A percentile compares a stretch with the other conserved stretches of the same genome.
phyloP scores from a whole-genome alignment of 495 filamentous ascomycete genomes.

The Cladorrhinum samala region DNA sequence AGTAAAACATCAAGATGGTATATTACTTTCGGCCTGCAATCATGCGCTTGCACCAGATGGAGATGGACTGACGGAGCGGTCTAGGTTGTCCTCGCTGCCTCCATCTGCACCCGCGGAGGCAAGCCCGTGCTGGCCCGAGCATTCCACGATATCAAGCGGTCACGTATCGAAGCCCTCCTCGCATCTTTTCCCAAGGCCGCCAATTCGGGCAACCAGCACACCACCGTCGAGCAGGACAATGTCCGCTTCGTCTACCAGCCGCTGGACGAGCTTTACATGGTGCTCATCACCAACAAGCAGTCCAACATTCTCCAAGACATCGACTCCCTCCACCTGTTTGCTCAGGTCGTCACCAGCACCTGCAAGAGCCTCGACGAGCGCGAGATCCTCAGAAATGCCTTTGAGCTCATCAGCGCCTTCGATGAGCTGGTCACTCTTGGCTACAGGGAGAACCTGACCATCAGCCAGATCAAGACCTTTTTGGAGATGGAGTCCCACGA shows the following conservation, averaged over 20 bases:
- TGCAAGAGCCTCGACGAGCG: conserved; percentile 95
- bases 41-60: too few relatives aligned
- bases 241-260: conserved; percentile 99
- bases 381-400: conserved; percentile 90
- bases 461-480: conserved; percentile 97
- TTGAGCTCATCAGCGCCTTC: conserved; percentile 90
- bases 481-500: conserved; percentile 98
- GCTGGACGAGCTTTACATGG: conserved; percentile 97
- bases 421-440: conserved; percentile 93
- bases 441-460: conserved; percentile 89
- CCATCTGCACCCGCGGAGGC: conserved; percentile 96
- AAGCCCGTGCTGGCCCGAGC: conserved; percentile 95
- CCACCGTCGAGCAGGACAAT: conserved; percentile 97
- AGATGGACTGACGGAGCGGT: conserved; percentile 11
- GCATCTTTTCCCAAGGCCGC: conserved; percentile 96
- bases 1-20: conserved; percentile 21
- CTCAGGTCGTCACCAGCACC: conserved; percentile 90
- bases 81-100: conserved; percentile 92
- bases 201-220: conserved; percentile 91
- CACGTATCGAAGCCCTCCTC: conserved; percentile 90
- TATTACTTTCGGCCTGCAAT: too few relatives aligned
- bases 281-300: conserved; percentile 98
- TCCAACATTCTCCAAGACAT: conserved; percentile 99
- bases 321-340: conserved; percentile 93
- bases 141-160: conserved; percentile 93